A percentile compares a stretch with the other conserved stretches of the same genome.
Conservation (phyloP, 768 basidiomycete species). For the Suillus americanus region DNA sequence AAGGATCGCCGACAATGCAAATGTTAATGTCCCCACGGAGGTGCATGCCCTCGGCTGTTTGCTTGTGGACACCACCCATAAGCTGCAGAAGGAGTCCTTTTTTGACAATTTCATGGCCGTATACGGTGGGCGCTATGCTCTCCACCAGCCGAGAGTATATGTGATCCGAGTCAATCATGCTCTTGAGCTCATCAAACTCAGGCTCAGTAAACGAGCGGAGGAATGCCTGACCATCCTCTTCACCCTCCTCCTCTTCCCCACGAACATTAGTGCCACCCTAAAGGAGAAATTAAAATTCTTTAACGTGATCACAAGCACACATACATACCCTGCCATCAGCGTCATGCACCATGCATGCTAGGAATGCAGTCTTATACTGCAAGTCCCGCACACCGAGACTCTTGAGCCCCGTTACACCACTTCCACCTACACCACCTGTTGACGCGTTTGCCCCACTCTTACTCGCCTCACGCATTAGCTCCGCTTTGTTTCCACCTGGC, state of each 20-base stretch:
- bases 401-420: conserved; percentile 93
- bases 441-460: conserved; percentile 58
- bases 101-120: conserved; percentile 98
- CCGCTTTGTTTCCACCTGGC: conserved; percentile 89
- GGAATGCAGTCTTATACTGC: conserved; percentile 97
- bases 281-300: background rate
- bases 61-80: conserved; percentile 98
- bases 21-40: conserved; percentile 99
- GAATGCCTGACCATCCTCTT: conserved; percentile 80
- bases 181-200: conserved; percentile 91
- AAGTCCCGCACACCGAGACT: conserved; percentile 92
- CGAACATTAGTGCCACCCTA: conserved; percentile 86
- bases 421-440: conserved; percentile 65
- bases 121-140: conserved; percentile 96
- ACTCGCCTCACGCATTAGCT: conserved; percentile 85
- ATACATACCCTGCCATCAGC: conserved; percentile 80
- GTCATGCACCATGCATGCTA: conserved; percentile 96
- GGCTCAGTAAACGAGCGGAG: conserved; percentile 87
- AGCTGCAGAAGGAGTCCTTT: conserved; percentile 94
- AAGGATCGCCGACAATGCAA: conserved; percentile 96
- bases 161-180: conserved; percentile 92
- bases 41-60: conserved; percentile 94
- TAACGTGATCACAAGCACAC: background rate
- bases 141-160: conserved; percentile 93
- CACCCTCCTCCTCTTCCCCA: conserved; percentile 81